A percentile compares a stretch with the other conserved stretches of the same genome.
Conservation (phyloP, 1,139 yeast genomes). For the Geotrichum histeridarum region DNA sequence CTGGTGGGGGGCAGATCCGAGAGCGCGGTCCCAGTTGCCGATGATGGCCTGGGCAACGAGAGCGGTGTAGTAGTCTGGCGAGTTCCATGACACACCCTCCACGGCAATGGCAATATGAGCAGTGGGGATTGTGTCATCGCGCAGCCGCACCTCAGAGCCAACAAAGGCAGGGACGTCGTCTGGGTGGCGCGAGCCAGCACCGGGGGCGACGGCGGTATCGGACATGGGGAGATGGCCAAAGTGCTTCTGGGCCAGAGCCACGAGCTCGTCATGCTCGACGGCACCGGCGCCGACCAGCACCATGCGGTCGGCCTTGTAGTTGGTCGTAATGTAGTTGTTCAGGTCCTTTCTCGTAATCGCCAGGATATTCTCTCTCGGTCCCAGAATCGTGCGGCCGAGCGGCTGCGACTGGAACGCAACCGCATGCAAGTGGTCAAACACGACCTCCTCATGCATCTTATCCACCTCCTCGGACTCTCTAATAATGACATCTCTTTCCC, state of each 20-base stretch:
- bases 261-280: conserved; percentile 80
- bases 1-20: conserved; percentile 80
- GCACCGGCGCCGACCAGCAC: conserved; percentile 95
- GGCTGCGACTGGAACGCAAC: conserved; percentile 89
- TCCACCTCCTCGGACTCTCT: conserved; percentile 98
- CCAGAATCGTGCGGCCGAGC: conserved; percentile 93
- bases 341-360: conserved; percentile 74
- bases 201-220: conserved; percentile 59
- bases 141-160: conserved; percentile 81
- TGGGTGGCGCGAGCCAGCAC: conserved; percentile 58
- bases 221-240: conserved; percentile 75
- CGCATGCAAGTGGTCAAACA: conserved; percentile 92
- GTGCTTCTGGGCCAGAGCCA: conserved; percentile 63
- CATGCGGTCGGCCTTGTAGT: conserved; percentile 96
- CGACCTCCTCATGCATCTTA: conserved; percentile 96
- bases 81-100: conserved; percentile 98
- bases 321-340: conserved; percentile 70
- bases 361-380: conserved; percentile 84
- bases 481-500: conserved; percentile 91
- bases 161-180: conserved; percentile 68
- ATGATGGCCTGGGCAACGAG: conserved; percentile 93
- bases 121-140: conserved; percentile 77
- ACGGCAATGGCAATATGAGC: conserved; percentile 91
- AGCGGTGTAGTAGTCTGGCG: conserved; percentile 92
- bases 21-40: conserved; percentile 95